These are phyloP conservation scores for Fusarium annulatum DNA, from an alignment of 2,329 filamentous ascomycete species.

Conservation along the genomic window DNA sequence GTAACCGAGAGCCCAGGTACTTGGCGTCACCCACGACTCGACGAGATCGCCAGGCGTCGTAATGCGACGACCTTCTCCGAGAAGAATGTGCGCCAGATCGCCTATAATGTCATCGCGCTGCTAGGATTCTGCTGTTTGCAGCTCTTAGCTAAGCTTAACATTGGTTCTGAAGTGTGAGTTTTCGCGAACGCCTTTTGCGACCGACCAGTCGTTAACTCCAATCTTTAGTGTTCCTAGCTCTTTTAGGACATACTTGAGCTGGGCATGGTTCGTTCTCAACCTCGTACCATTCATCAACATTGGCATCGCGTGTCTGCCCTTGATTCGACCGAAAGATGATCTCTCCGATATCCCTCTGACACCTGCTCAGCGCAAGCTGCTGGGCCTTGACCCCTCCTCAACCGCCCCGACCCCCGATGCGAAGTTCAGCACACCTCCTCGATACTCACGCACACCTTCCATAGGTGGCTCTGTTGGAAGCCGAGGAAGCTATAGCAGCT, in stretches of 20 bases:
- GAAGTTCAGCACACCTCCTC: conserved; percentile 83
- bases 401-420: conserved; percentile 74
- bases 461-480: conserved; percentile 71
- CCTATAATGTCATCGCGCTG: conserved; percentile 71
- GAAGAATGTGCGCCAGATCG: conserved; percentile 76
- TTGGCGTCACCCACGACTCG: conserved; percentile 90
- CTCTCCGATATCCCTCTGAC: conserved; percentile 92
- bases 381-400: conserved; percentile 79
- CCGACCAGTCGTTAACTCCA: conserved; percentile 25
- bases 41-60: conserved; percentile 86
- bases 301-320: conserved; percentile 73
- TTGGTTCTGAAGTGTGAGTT: conserved; percentile 55
- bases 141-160: conserved; percentile 50
- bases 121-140: conserved; percentile 53
- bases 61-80: conserved; percentile 82
- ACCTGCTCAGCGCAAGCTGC: conserved; percentile 76
- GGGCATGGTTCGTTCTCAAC: conserved; percentile 62
- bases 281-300: conserved; percentile 77
- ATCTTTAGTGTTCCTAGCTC: conserved; percentile 47
- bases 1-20: conserved; percentile 73
- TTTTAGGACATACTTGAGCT: conserved; percentile 53
- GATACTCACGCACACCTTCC: conserved; percentile 82
- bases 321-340: conserved; percentile 78
- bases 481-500: conserved; percentile 66
- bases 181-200: neutral